Percentiles rank a stretch among this genome's conserved stretches.
Conservation (phyloP, 192 early-diverging fungal genomes). For the Coemansia aciculifera region DNA sequence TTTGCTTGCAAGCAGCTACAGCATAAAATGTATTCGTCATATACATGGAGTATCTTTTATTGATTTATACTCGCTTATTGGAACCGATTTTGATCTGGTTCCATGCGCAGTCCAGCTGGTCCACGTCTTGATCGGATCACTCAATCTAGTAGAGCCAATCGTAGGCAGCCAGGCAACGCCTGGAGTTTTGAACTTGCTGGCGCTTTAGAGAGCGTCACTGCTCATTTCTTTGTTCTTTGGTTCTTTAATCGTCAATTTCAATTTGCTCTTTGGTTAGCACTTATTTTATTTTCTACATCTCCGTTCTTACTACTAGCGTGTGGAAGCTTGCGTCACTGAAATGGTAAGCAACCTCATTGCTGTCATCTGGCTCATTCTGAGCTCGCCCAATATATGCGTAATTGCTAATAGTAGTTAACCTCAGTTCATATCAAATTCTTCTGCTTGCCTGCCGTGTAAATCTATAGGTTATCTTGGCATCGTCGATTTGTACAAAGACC, state of each 20-base stretch:
- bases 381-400: neutral
- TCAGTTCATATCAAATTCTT: neutral
- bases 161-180: slow-evolving; percentile 1
- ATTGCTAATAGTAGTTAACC: neutral
- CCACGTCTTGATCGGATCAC: neutral
- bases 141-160: neutral
- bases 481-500: slow-evolving; percentile 87
- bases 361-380: neutral
- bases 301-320: neutral
- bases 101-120: neutral
- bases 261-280: neutral
- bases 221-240: neutral
- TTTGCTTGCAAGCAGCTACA: slow-evolving; percentile 11
- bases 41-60: neutral
- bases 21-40: neutral
- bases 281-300: neutral
- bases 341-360: neutral
- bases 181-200: neutral
- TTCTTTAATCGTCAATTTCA: neutral
- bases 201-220: neutral
- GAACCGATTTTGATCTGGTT: neutral
- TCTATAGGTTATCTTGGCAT: slow-evolving; percentile 84
- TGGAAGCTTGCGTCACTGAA: slow-evolving; percentile 4
- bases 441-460: neutral
- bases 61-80: neutral